A percentile compares a stretch with the other conserved stretches of the same genome.
Conservation (phyloP, 2,329 filamentous ascomycete species). For the Boeremia exigua region DNA sequence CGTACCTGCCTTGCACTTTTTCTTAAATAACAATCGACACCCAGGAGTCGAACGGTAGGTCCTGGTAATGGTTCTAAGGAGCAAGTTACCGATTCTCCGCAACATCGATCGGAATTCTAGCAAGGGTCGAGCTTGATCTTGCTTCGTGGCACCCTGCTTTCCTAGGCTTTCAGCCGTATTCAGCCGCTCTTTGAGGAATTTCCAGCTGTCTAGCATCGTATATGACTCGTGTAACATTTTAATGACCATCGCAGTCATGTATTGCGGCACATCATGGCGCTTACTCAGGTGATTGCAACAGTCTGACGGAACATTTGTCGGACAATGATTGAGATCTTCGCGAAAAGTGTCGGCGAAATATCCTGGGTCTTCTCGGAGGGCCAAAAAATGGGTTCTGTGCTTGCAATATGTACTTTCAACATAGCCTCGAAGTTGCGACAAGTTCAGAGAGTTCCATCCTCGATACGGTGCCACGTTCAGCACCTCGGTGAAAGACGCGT, state of each 20-base stretch:
- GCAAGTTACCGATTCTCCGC: no score
- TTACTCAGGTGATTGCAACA: not conserved
- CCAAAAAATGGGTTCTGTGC: conserved; percentile 9
- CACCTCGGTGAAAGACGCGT: not conserved
- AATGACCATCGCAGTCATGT: no score
- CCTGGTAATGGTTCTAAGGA: no score
- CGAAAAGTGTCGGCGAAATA: conserved; percentile 12
- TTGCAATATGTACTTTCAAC: not conserved
- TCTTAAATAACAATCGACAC: not conserved
- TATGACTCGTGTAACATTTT: not conserved
- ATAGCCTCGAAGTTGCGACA: not conserved
- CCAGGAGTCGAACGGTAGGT: not conserved
- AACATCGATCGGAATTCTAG: not conserved
- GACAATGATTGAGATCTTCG: not conserved
- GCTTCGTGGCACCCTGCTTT: not conserved
- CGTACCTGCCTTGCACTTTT: not conserved
- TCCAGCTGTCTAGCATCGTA: not conserved
- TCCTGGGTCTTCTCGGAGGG: conserved; percentile 12
- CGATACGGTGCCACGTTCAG: conserved; percentile 3
- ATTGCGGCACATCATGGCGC: no score
- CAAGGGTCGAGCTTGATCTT: not conserved
- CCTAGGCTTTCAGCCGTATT: not conserved
- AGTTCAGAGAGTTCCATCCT: conserved; percentile 1
- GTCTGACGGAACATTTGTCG: not conserved
- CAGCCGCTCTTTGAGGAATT: not conserved